These are phyloP conservation scores for Filosporella fistucella DNA, from an alignment of 495 filamentous ascomycete genomes.

Conservation along the genomic window DNA sequence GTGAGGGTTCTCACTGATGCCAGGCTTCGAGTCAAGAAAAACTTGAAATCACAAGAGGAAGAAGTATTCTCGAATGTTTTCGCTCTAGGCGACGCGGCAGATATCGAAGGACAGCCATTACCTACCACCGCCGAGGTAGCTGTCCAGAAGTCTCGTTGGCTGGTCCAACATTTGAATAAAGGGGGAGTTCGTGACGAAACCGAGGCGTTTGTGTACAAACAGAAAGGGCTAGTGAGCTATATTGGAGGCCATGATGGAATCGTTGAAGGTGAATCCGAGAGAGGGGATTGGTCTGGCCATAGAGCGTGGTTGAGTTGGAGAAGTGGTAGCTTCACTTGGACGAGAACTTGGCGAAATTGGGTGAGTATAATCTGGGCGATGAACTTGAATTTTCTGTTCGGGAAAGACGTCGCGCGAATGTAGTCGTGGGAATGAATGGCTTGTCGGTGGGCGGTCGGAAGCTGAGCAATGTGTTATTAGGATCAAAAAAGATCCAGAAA, in stretches of 20 bases:
- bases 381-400: conserved; percentile 7
- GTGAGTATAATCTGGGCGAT: conserved; percentile 4
- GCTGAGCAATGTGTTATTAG: too few species aligned
- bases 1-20: conserved; percentile 27
- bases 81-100: conserved; percentile 77
- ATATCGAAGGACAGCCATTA: conserved; percentile 39
- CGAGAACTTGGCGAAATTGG: conserved; percentile 13
- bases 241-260: conserved; percentile 14
- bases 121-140: conserved; percentile 88
- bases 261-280: conserved; percentile 7
- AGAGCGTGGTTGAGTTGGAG: conserved; percentile 17
- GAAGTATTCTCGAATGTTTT: conserved; percentile 51
- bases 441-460: neutral
- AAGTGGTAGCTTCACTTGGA: conserved; percentile 14
- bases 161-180: conserved; percentile 44
- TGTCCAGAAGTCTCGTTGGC: conserved; percentile 71
- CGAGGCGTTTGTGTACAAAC: conserved; percentile 5
- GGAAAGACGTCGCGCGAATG: neutral
- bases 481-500: too few species aligned
- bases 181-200: neutral
- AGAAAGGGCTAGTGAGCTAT: conserved; percentile 8
- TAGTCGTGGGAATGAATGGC: too few species aligned
- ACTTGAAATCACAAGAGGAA: neutral
- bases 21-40: conserved; percentile 20
- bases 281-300: conserved; percentile 7